phyloP scores from a whole-genome alignment of 805 yeast genomes.

The Wickerhamiella bombiphila region DNA sequence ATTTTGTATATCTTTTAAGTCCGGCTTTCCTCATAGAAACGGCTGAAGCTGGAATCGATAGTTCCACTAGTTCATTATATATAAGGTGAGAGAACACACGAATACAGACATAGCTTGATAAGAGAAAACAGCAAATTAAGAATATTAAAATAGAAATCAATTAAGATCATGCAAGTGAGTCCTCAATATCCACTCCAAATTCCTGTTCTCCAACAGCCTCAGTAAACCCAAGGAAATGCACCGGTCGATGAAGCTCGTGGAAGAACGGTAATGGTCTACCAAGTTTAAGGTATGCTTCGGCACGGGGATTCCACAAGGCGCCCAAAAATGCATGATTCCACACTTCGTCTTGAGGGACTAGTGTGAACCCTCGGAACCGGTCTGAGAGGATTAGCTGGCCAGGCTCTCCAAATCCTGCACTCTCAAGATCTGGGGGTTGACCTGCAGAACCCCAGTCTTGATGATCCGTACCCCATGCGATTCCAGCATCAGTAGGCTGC shows the following conservation, averaged over 20 bases:
- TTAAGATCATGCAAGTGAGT: too few species aligned
- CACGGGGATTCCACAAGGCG: slow-evolving; percentile 57
- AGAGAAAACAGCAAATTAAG: too few species aligned
- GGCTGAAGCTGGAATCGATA: too few species aligned
- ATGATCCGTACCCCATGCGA: slow-evolving; percentile 61
- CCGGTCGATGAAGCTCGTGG: slow-evolving; percentile 75
- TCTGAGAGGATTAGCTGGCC: slow-evolving; percentile 65
- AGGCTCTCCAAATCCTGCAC: slow-evolving; percentile 30
- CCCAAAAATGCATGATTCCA: slow-evolving; percentile 93
- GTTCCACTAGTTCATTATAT: too few species aligned
- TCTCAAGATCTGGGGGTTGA: slow-evolving; percentile 48
- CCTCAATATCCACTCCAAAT: too few species aligned
- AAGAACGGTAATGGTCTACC: slow-evolving; percentile 75
- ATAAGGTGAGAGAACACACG: too few species aligned
- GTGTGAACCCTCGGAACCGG: slow-evolving; percentile 60
- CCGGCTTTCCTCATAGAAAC: too few species aligned
- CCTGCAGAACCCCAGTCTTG: slow-evolving; percentile 37
- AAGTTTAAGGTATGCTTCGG: slow-evolving; percentile 46
- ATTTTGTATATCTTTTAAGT: too few species aligned
- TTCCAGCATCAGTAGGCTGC: slow-evolving; percentile 47
- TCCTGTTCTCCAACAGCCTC: not conserved
- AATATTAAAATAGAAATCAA: too few species aligned
- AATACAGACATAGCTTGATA: too few species aligned
- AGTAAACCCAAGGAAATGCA: slow-evolving; percentile 44
- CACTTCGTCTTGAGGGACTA: slow-evolving; percentile 68